Conservation (phyloP, 768 basidiomycete genomes). For the Coprinellus micaceus region DNA sequence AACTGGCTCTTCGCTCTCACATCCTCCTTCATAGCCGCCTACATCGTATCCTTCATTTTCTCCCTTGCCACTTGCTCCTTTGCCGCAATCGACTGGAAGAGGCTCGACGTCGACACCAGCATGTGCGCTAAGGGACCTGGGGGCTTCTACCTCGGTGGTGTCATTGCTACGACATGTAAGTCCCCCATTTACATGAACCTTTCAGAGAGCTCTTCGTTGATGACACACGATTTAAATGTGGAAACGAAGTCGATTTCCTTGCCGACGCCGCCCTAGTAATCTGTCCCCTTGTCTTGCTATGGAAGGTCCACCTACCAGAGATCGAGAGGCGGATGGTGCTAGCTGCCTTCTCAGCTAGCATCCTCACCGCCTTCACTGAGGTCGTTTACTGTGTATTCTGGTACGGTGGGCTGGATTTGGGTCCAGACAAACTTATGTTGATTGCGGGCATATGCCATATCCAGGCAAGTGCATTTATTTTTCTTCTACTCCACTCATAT, state of each 20-base stretch:
- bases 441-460: slow-evolving; percentile 14
- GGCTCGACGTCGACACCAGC: neutral
- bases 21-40: neutral
- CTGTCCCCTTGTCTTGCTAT: slow-evolving; percentile 23
- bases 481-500: neutral
- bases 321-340: slow-evolving; percentile 21
- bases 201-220: neutral
- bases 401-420: slow-evolving; percentile 8
- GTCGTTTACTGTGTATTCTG: slow-evolving; percentile 19
- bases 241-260: slow-evolving; percentile 20
- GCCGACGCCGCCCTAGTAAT: slow-evolving; percentile 22
- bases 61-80: slow-evolving; percentile 6
- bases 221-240: no score
- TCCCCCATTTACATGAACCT: neutral
- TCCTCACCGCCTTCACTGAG: slow-evolving; percentile 18
- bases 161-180: slow-evolving; percentile 1
- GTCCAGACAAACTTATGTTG: slow-evolving; percentile 7
- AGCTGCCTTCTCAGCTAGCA: slow-evolving; percentile 22
- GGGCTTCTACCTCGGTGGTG: neutral
- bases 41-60: slow-evolving; percentile 4
- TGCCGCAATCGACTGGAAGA: neutral
- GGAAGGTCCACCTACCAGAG: slow-evolving; percentile 19
- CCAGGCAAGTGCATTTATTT: slow-evolving; percentile 14
- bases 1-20: slow-evolving; percentile 4
- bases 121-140: slow-evolving; percentile 1